A percentile compares a stretch with the other conserved stretches of the same genome.
Conservation (phyloP, 164 flowering plant genomes). For the Akebia trifoliata region DNA sequence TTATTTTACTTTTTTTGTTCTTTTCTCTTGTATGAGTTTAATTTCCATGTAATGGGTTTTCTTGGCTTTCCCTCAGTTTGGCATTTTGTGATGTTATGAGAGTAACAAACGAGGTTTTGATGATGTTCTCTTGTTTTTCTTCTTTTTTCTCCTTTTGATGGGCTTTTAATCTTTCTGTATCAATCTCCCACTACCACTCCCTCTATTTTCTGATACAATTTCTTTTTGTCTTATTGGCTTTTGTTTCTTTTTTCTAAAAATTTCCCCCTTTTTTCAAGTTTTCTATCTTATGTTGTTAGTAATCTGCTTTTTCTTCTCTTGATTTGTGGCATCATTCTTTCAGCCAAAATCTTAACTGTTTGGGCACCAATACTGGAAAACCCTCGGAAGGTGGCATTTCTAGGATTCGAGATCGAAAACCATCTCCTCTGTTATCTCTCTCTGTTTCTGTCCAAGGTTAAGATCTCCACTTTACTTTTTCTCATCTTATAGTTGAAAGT, state of each 20-base stretch:
- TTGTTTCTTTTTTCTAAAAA: background rate
- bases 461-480: background rate
- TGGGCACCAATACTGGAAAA: conserved; percentile 3
- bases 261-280: background rate
- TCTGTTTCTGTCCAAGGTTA: conserved; percentile 37
- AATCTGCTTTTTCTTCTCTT: conserved; percentile 4
- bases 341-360: conserved; percentile 7
- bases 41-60: too few species aligned
- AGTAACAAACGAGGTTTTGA: too few species aligned
- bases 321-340: background rate
- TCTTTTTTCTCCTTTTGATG: background rate
- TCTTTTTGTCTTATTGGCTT: background rate
- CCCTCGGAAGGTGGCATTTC: conserved; percentile 13
- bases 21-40: too few species aligned
- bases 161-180: background rate
- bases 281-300: too few species aligned
- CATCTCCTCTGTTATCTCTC: conserved; percentile 9
- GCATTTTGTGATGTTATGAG: too few species aligned
- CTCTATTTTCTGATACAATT: background rate
- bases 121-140: background rate
- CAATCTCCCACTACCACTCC: background rate
- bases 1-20: too few species aligned
- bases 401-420: conserved; percentile 9
- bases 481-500: background rate
- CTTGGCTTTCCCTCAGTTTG: background rate